phyloP scores from a whole-genome alignment of 1,284 basidiomycete species.

The Baeospora myosura region DNA sequence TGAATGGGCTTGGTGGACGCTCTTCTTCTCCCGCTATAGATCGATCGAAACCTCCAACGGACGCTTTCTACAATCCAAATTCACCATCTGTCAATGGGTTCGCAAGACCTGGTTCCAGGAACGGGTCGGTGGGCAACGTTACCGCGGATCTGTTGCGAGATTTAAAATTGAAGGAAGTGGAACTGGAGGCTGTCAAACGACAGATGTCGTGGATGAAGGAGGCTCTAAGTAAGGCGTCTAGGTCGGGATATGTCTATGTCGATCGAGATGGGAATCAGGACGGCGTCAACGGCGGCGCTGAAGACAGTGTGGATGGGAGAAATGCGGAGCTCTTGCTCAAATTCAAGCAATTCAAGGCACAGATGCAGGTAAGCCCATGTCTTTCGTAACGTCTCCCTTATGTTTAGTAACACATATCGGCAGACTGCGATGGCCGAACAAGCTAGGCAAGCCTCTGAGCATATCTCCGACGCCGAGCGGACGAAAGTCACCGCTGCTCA shows the following conservation, averaged over 20 bases:
- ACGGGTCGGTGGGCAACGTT: conserved; percentile 61
- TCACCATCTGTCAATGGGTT: conserved; percentile 55
- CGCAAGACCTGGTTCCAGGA: conserved; percentile 30
- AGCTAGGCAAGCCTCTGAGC: conserved; percentile 70
- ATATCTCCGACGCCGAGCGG: conserved; percentile 76
- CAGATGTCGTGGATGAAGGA: conserved; percentile 86
- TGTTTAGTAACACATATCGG: too few species aligned
- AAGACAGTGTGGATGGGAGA: conserved; percentile 34
- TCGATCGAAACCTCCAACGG: conserved; percentile 44
- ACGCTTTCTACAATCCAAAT: conserved; percentile 50
- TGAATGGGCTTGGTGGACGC: conserved; percentile 46
- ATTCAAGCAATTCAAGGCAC: conserved; percentile 86
- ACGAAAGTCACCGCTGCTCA: conserved; percentile 77
- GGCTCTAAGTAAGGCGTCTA: conserved; percentile 70
- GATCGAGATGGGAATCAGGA: conserved; percentile 39
- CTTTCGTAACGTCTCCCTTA: conserved; percentile 6
- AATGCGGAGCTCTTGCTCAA: conserved; percentile 71
- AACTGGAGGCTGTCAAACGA: conserved; percentile 72
- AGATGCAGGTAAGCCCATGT: conserved; percentile 68
- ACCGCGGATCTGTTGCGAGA: conserved; percentile 72
- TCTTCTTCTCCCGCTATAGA: conserved; percentile 52
- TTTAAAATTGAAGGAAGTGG: conserved; percentile 73
- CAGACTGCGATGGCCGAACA: conserved; percentile 72
- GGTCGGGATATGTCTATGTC: conserved; percentile 75
- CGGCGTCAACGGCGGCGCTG: conserved; percentile 29